Evolutionary conservation across 2,329 filamentous ascomycete genomes (phyloP), one percentile per base, ranked within the genome.

Genomic region (Epichloe hybrida): DNA sequence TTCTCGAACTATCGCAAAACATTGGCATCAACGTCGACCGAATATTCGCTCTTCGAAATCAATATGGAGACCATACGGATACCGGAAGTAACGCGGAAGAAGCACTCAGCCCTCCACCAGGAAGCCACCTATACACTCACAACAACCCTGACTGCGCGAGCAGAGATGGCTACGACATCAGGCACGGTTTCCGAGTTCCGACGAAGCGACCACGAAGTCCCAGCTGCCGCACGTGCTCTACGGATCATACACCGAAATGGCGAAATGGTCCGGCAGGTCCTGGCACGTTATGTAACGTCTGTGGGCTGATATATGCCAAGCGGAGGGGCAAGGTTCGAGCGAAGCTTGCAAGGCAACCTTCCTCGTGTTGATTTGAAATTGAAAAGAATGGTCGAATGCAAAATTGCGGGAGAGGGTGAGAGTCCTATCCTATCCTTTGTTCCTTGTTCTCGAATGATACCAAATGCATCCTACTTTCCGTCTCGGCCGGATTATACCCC

Each of bases 201-300:
- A 17, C 42, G 8, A 53, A 51, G 36, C n/a, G 52, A 47, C 34
- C n/a, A 15, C 46, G 50, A 17, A 50, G 47, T 45, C 43, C 79
- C 20, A 53, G 50, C 1, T 62, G 61, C 42, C 57, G 57, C 49
- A 55, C 54, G 60, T 87, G 83, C 65, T 84, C 84, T 62, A 77
- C 83, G 59, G 80, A 81, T 41, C 82, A 86, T 63, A 87, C 83
- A n/a, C 83, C 83, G 20, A 82, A 87, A 70, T 87, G 83, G 83
- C 76, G 83, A 53, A 73, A 81, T 58, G 83, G 83, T 35, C 83
- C 83, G n/a, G 83, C 86, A 61, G 83, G 83, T 44, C 83, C 82
- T 42, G 73, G 83, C 54, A 86, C 83, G 6, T 68, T 87, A 39
- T 87, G 83, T 67, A 87, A 87, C 67, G 83, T 84, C 8, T 87